A percentile compares a stretch with the other conserved stretches of the same genome.
These are phyloP conservation scores for Ascochyta lentis DNA, from an alignment of 2,329 filamentous ascomycete species.

Conservation along the genomic window DNA sequence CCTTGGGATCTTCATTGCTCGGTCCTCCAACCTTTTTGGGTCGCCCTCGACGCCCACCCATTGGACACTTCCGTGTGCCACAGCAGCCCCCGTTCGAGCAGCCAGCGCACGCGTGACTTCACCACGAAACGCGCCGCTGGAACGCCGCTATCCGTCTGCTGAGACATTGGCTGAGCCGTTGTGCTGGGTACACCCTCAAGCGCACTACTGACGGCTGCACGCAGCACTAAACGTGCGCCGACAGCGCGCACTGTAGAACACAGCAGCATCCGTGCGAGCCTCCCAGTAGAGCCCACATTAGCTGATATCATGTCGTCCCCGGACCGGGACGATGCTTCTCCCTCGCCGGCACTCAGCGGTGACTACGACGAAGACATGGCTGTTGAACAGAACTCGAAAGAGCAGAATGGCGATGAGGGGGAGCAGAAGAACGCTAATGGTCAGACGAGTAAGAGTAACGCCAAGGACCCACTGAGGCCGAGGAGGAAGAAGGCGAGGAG, in stretches of 20 bases:
- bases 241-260: conserved; percentile 35
- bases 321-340: conserved; percentile 56
- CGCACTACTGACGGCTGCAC: conserved; percentile 49
- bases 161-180: conserved; percentile 49
- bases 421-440: conserved; percentile 41
- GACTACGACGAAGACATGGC: conserved; percentile 54
- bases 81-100: conserved; percentile 45
- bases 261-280: conserved; percentile 45
- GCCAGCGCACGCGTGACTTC: conserved; percentile 52
- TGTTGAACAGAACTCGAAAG: conserved; percentile 49
- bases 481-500: conserved; percentile 93
- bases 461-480: conserved; percentile 89
- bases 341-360: conserved; percentile 55
- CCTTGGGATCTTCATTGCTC: conserved; percentile 11
- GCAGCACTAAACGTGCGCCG: conserved; percentile 51
- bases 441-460: conserved; percentile 54
- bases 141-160: conserved; percentile 41
- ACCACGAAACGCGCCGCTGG: conserved; percentile 51
- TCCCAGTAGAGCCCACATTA: conserved; percentile 26
- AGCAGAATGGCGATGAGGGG: conserved; percentile 45
- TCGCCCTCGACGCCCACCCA: conserved; percentile 31
- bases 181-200: conserved; percentile 38
- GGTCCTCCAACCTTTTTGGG: conserved; percentile 17
- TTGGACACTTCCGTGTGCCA: conserved; percentile 42
- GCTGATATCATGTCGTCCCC: conserved; percentile 57